These are phyloP conservation scores for Stachybotrys elegans DNA, from an alignment of 2,329 filamentous ascomycete genomes.

Conservation along the genomic window DNA sequence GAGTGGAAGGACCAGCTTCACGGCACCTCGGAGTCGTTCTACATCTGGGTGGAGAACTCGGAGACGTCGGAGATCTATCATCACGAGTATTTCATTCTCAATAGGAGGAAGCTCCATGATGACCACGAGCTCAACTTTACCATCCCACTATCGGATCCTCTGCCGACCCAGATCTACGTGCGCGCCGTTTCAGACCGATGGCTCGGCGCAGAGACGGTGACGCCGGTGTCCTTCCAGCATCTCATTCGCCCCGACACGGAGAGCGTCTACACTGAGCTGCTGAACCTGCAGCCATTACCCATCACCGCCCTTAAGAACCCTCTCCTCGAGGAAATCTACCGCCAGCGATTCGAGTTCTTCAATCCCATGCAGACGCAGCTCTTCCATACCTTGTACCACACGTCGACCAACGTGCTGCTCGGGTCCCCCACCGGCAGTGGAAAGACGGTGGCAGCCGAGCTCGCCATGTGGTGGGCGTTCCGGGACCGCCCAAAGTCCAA, in stretches of 20 bases:
- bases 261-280: conserved; percentile 90
- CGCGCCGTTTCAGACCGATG: conserved; percentile 91
- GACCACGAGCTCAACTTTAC: conserved; percentile 98
- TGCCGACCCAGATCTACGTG: conserved; percentile 95
- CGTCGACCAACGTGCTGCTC: conserved; percentile 82
- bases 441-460: conserved; percentile 91
- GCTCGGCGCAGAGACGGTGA: conserved; percentile 94
- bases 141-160: conserved; percentile 86
- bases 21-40: conserved; percentile 92
- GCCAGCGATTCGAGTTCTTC: conserved; percentile 87
- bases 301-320: conserved; percentile 85
- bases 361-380: conserved; percentile 99
- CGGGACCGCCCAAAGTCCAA: conserved; percentile 91
- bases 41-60: conserved; percentile 98
- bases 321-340: conserved; percentile 81
- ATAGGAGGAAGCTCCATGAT: conserved; percentile 81
- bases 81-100: conserved; percentile 94
- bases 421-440: conserved; percentile 96
- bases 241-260: conserved; percentile 96
- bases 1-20: conserved; percentile 91
- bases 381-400: conserved; percentile 95
- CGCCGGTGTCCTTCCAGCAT: conserved; percentile 94
- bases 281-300: conserved; percentile 86
- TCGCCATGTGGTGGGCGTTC: conserved; percentile 99
- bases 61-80: conserved; percentile 98